Conservation (phyloP, 805 yeast species). For the Lachancea sp. region DNA sequence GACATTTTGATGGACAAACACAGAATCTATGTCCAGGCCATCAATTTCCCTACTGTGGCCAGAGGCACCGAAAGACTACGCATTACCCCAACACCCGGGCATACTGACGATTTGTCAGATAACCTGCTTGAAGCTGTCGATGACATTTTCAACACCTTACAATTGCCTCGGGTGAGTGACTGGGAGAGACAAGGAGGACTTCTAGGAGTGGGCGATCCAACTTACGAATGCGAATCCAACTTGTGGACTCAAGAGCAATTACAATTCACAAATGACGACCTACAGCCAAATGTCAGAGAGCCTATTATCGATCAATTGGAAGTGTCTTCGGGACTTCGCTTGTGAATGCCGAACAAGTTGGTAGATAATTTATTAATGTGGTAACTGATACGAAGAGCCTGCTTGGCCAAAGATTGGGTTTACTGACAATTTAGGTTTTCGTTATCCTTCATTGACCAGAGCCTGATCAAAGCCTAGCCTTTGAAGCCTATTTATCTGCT, state of each 20-base stretch:
- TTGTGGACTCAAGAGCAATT: constrained; percentile 87
- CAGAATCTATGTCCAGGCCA: constrained; percentile 93
- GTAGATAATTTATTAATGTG: too few species aligned
- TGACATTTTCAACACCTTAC: constrained; percentile 67
- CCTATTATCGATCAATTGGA: constrained; percentile 59
- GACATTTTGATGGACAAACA: constrained; percentile 80
- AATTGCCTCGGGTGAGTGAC: constrained; percentile 65
- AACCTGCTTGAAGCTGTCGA: constrained; percentile 73
- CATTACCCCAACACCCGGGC: constrained; percentile 99
- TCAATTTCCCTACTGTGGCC: constrained; percentile 96
- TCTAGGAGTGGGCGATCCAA: constrained; percentile 81
- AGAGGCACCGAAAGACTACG: constrained; percentile 93
- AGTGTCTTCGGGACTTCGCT: constrained; percentile 56
- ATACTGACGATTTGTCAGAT: constrained; percentile 68
- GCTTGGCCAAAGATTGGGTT: background rate
- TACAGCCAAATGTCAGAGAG: constrained; percentile 60
- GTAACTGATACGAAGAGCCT: too few species aligned
- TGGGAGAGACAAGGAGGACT: constrained; percentile 83
- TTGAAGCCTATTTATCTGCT: background rate
- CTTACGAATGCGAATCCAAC: too few species aligned
- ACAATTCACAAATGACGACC: constrained; percentile 50
- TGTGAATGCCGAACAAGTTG: background rate
- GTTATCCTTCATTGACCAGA: background rate
- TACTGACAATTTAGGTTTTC: too few species aligned
- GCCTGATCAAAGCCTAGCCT: background rate